Evolutionary conservation across 2,329 filamentous ascomycete genomes (phyloP), one percentile per base, ranked within the genome.

Genomic region (Arthrobotrys sinensis): DNA sequence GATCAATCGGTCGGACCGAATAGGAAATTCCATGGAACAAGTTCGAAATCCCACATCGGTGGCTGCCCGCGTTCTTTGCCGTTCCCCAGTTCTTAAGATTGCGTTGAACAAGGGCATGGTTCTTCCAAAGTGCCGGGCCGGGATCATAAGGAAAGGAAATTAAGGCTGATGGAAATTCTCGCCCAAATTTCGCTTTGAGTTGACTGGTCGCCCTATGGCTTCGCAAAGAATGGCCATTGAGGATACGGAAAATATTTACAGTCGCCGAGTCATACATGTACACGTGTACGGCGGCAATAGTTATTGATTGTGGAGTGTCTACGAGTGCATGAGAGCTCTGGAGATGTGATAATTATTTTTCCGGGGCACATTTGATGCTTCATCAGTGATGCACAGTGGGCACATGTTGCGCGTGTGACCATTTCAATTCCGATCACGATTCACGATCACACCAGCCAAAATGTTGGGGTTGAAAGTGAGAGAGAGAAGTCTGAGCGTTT

Each of bases 21-120:
- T 43, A 78, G 75, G 67, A 70, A 78, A 78, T 78, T 72, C 67
- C 67, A 67, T 78, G 67, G 75, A 78, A 78, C 66, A 50, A 55
- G 48, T 28, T 68, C 55, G 40, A 64, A 70, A 40, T 40, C 48
- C 53, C 65, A 36, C 52, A 53, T 76, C 72, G 64, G 55, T 62
- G 60, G 65, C 43, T n/a, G 43, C 45, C 50, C 75, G 75, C 64
- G 50, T 55, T 72, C 38, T 57, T 34, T 36, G 43, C 50, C 21
- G 52, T 53, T 34, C 32, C 32, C 40, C 28, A 50, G 21, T 38
- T 63, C 16, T 72, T 78, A 78, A 78, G 67, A 78, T 78, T 78
- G 75, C 75, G 60, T 67, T 71, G 67, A 50, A 40, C 63, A 45
- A 32, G 62, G 67, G 45, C 62, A 60, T 71, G 67, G 73, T 65